phyloP scores from a whole-genome alignment of 371 early-diverging fungal species.

The Conidiobolus incongruus region DNA sequence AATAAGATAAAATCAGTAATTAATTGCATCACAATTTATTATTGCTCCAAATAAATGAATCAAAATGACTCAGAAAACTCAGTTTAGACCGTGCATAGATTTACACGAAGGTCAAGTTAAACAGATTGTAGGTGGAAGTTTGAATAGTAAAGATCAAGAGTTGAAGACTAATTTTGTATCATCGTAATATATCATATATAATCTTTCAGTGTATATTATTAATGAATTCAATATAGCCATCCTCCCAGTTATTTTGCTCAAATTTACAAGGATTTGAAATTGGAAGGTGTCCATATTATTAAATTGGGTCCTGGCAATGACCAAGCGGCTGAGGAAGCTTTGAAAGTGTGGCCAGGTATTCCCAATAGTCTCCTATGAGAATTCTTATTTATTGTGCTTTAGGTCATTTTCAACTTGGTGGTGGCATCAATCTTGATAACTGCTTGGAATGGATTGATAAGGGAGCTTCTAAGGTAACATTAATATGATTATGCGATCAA shows the following conservation, averaged over 20 bases:
- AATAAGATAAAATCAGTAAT: no score
- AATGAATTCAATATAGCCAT: conserved; percentile 18
- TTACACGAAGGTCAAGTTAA: conserved; percentile 91
- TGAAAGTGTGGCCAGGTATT: conserved; percentile 58
- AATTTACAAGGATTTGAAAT: conserved; percentile 41
- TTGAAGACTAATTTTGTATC: conserved; percentile 85
- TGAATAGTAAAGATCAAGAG: conserved; percentile 36
- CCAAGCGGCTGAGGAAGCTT: conserved; percentile 60
- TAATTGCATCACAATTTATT: no score
- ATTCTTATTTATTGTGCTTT: background rate
- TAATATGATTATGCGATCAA: background rate
- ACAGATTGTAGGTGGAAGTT: conserved; percentile 90
- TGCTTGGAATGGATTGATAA: conserved; percentile 60
- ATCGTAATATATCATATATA: conserved; percentile 15
- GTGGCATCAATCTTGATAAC: conserved; percentile 78
- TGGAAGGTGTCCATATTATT: conserved; percentile 82
- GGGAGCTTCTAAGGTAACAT: conserved; percentile 57
- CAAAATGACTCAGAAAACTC: no score
- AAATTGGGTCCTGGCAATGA: conserved; percentile 81
- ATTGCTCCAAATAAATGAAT: no score
- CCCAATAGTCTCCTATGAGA: background rate
- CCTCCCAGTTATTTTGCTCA: conserved; percentile 54
- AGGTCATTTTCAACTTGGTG: conserved; percentile 74
- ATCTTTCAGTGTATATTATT: background rate
- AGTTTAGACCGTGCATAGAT: conserved; percentile 90